These are phyloP conservation scores for Backusella parvicylindrica DNA, from an alignment of 192 early-diverging fungal species.

Conservation along the genomic window DNA sequence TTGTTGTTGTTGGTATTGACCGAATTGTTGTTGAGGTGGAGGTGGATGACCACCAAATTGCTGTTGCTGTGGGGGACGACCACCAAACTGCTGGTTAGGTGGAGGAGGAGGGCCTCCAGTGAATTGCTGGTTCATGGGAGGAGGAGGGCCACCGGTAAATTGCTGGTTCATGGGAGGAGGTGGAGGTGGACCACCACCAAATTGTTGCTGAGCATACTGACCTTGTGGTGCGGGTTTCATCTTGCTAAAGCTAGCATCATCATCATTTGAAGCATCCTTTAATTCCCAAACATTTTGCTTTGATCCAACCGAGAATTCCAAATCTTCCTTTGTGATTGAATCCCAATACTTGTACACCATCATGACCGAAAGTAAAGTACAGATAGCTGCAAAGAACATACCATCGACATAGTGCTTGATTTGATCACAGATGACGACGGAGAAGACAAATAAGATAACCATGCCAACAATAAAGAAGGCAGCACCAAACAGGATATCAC, in stretches of 20 bases:
- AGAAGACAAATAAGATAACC: constrained; percentile 69
- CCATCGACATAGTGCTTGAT: constrained; percentile 88
- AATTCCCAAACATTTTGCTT: constrained; percentile 86
- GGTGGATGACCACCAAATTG: background rate
- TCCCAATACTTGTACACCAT: constrained; percentile 98
- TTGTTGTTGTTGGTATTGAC: background rate
- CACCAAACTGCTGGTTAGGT: background rate
- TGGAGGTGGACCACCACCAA: constrained; percentile 10
- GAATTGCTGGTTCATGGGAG: background rate
- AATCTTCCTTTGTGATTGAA: constrained; percentile 87
- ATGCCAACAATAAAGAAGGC: constrained; percentile 75
- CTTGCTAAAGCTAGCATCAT: background rate
- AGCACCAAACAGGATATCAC: constrained; percentile 78
- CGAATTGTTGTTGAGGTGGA: background rate
- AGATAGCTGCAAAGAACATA: constrained; percentile 84
- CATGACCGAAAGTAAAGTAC: constrained; percentile 82
- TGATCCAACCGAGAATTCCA: constrained; percentile 83
- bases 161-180: background rate
- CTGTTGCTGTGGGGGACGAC: background rate
- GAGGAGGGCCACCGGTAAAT: background rate
- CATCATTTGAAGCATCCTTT: constrained; percentile 52
- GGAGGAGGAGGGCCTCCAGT: background rate
- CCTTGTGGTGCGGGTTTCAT: background rate
- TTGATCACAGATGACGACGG: constrained; percentile 65
- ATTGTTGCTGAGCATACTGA: background rate